These are phyloP conservation scores for Mallotus repandus DNA, from an alignment of 441 rosid species.

Conservation along the genomic window DNA sequence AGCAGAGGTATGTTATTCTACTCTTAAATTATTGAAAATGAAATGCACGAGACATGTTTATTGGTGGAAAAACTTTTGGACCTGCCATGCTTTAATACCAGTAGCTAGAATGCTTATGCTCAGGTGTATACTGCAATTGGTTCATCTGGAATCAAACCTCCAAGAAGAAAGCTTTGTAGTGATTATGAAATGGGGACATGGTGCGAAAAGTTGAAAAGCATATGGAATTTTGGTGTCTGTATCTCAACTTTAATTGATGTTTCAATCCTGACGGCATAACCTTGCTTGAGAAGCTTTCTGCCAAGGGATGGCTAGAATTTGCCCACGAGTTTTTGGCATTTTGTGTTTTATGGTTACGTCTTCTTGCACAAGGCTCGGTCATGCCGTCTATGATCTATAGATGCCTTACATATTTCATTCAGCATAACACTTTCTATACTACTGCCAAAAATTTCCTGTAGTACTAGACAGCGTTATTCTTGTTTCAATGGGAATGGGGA, in stretches of 20 bases:
- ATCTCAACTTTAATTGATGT: background rate
- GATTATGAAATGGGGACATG: background rate
- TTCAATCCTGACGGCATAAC: background rate
- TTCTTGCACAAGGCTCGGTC: background rate
- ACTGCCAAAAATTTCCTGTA: background rate
- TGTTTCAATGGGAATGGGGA: background rate
- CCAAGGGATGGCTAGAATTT: background rate
- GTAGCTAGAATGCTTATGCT: background rate
- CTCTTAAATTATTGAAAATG: background rate
- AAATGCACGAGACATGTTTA: background rate
- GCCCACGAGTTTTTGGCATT: background rate
- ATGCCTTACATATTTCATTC: background rate
- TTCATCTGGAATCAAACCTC: slow-evolving; percentile 16
- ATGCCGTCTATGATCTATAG: background rate
- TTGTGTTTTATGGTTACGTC: background rate
- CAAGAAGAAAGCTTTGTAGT: slow-evolving; percentile 11
- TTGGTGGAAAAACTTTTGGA: background rate
- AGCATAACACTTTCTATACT: background rate
- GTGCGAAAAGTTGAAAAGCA: slow-evolving; percentile 11
- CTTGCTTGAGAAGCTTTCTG: slow-evolving; percentile 20
- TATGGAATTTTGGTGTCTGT: background rate
- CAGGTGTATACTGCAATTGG: background rate
- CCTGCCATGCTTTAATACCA: background rate
- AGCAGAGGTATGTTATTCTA: background rate
- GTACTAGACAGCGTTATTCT: background rate